A percentile compares a stretch with the other conserved stretches of the same genome.
Conservation (phyloP, 805 yeast species). For the Schwanniomyces polymorphus region DNA sequence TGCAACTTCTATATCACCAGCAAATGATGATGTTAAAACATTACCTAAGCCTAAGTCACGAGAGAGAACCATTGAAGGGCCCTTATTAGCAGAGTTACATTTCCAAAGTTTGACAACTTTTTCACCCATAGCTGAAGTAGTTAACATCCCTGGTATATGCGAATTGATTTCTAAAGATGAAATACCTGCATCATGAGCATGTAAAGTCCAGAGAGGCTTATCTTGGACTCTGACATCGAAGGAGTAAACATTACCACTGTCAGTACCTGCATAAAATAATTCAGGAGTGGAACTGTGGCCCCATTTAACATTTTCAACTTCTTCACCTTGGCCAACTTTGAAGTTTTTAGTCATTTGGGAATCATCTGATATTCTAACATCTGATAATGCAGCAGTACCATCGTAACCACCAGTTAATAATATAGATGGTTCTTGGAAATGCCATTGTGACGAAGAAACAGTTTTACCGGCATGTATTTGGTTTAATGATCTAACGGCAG, state of each 20-base stretch:
- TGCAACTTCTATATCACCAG: slow-evolving; percentile 82
- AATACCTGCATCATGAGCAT: slow-evolving; percentile 95
- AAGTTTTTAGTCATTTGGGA: slow-evolving; percentile 61
- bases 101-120: slow-evolving; percentile 88
- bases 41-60: slow-evolving; percentile 95
- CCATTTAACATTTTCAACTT: slow-evolving; percentile 83
- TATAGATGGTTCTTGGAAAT: slow-evolving; percentile 59
- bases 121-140: slow-evolving; percentile 91
- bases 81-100: slow-evolving; percentile 43
- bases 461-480: slow-evolving; percentile 73
- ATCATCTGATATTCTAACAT: slow-evolving; percentile 74
- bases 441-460: slow-evolving; percentile 90
- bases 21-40: slow-evolving; percentile 79
- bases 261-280: slow-evolving; percentile 84
- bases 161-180: slow-evolving; percentile 74
- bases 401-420: slow-evolving; percentile 94
- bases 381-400: slow-evolving; percentile 75
- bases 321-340: slow-evolving; percentile 67
- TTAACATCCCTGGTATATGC: slow-evolving; percentile 68
- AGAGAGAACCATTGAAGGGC: slow-evolving; percentile 85
- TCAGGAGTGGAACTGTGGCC: slow-evolving; percentile 46
- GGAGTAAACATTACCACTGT: slow-evolving; percentile 83
- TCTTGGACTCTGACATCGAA: slow-evolving; percentile 71
- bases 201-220: slow-evolving; percentile 88
- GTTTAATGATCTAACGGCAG: slow-evolving; percentile 76